Evolutionary conservation across 495 filamentous ascomycete genomes (phyloP).

Genomic region (Usnea hakonensis): DNA sequence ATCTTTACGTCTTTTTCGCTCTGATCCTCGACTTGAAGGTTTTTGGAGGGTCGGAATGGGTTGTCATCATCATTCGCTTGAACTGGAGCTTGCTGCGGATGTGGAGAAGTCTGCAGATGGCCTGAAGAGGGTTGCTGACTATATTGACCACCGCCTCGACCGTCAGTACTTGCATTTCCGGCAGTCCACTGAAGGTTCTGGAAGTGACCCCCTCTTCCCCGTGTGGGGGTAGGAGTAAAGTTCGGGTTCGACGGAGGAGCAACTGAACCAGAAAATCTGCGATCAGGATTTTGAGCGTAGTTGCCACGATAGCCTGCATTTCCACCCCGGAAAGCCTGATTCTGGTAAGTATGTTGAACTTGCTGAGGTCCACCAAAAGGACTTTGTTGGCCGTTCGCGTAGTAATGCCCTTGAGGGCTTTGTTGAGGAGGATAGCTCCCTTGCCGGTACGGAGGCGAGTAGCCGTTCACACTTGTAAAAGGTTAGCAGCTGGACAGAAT

Average conservation of each 20-base stretch:
- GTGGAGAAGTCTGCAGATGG: conserved; percentile 28
- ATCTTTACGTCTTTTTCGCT: conserved; percentile 41
- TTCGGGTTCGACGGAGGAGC: conserved; percentile 29
- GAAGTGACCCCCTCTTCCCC: conserved; percentile 43
- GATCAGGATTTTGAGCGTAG: conserved; percentile 45
- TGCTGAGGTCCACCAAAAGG: conserved; percentile 45
- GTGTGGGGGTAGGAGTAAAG: conserved; percentile 33
- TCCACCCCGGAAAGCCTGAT: conserved; percentile 46
- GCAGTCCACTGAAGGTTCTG: conserved; percentile 57
- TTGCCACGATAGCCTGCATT: conserved; percentile 46
- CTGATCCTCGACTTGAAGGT: conserved; percentile 56
- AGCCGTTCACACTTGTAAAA: conserved; percentile 22
- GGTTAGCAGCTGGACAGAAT: conserved; percentile 7
- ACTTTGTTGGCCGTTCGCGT: conserved; percentile 47
- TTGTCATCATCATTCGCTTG: conserved; percentile 49
- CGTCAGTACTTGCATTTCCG: conserved; percentile 29
- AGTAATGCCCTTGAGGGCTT: conserved; percentile 44
- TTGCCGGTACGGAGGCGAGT: conserved; percentile 47
- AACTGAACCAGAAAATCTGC: conserved; percentile 43
- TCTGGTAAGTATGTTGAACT: conserved; percentile 42
- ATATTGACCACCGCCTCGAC: conserved; percentile 37
- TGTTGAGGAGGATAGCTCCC: conserved; percentile 40
- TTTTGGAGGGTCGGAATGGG: conserved; percentile 54
- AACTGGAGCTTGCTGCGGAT: conserved; percentile 20
- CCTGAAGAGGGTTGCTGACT: conserved; percentile 25